Percentiles rank a stretch among this genome's conserved stretches.
Conservation (phyloP, 1,284 basidiomycete genomes). For the Tilletia setariae region DNA sequence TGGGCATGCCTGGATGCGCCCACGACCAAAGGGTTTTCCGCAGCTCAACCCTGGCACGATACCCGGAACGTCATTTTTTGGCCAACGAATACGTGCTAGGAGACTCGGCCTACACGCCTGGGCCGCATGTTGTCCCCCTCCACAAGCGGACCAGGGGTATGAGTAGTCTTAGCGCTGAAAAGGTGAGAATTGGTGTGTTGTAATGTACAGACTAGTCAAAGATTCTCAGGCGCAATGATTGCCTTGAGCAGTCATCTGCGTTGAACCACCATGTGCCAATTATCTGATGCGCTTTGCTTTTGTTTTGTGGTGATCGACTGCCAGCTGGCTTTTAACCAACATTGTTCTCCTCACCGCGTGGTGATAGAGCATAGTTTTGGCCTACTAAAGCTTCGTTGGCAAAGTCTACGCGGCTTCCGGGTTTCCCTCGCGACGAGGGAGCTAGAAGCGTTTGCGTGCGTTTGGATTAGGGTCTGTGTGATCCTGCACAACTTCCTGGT, state of each 20-base stretch:
- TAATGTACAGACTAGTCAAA: no score
- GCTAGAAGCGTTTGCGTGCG: neutral
- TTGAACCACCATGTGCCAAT: no score
- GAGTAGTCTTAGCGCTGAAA: neutral
- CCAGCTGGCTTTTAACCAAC: slow-evolving; percentile 1
- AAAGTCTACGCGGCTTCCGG: neutral
- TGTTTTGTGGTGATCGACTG: no score
- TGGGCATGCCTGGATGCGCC: neutral
- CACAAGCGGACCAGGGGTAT: neutral
- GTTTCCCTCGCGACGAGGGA: neutral
- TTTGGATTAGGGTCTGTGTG: neutral
- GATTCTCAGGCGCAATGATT: no score
- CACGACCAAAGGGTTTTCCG: neutral
- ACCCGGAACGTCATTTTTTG: neutral
- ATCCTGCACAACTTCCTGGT: neutral
- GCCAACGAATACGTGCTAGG: neutral
- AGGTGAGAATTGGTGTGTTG: neutral
- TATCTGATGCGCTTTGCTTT: no score
- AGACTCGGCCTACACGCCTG: neutral
- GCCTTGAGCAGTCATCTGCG: no score
- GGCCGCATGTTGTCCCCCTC: neutral
- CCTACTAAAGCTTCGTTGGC: slow-evolving; percentile 6
- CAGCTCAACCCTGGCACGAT: neutral
- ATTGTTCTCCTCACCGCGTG: neutral
- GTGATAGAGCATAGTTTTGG: slow-evolving; percentile 6